Evolutionary conservation across 768 basidiomycete genomes (phyloP).

Genomic region (Pisolithus marmoratus): DNA sequence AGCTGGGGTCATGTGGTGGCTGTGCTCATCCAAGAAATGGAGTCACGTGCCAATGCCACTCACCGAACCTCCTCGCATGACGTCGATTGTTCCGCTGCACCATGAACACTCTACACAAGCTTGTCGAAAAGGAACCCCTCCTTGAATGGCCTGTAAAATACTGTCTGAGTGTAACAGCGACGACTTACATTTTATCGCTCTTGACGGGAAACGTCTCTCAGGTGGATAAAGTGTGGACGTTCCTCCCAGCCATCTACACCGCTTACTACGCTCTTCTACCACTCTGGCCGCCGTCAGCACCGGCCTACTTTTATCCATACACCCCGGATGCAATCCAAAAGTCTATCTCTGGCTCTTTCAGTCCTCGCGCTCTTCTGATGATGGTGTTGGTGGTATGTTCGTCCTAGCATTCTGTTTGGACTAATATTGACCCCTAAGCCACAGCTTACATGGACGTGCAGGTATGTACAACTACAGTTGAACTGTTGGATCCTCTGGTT

Average conservation of each 20-base stretch:
- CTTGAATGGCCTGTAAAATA: slow-evolving; percentile 63
- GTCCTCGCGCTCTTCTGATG: slow-evolving; percentile 73
- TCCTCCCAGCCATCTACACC: slow-evolving; percentile 77
- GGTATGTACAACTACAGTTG: slow-evolving; percentile 32
- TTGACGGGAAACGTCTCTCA: slow-evolving; percentile 79
- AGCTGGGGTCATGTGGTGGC: not conserved
- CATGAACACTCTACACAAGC: too few relatives aligned
- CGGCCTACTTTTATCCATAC: slow-evolving; percentile 44
- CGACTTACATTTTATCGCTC: slow-evolving; percentile 55
- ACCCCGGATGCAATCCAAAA: slow-evolving; percentile 42
- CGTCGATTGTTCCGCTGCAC: not conserved
- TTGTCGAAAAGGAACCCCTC: slow-evolving; percentile 19
- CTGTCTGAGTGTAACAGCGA: slow-evolving; percentile 41
- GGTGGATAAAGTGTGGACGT: slow-evolving; percentile 79
- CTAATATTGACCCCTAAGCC: not conserved
- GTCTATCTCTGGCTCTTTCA: slow-evolving; percentile 40
- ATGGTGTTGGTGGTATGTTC: slow-evolving; percentile 52
- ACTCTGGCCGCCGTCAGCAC: slow-evolving; percentile 37
- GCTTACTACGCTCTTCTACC: slow-evolving; percentile 79
- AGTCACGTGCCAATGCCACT: not conserved
- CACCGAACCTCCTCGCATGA: too few relatives aligned
- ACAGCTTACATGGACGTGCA: slow-evolving; percentile 55
- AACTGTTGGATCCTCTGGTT: not conserved
- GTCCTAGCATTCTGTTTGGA: not conserved
- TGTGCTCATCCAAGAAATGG: not conserved